A percentile compares a stretch with the other conserved stretches of the same genome.
These are phyloP conservation scores for Biscogniauxia sp. DNA, from an alignment of 2,329 filamentous ascomycete genomes.

Conservation along the genomic window DNA sequence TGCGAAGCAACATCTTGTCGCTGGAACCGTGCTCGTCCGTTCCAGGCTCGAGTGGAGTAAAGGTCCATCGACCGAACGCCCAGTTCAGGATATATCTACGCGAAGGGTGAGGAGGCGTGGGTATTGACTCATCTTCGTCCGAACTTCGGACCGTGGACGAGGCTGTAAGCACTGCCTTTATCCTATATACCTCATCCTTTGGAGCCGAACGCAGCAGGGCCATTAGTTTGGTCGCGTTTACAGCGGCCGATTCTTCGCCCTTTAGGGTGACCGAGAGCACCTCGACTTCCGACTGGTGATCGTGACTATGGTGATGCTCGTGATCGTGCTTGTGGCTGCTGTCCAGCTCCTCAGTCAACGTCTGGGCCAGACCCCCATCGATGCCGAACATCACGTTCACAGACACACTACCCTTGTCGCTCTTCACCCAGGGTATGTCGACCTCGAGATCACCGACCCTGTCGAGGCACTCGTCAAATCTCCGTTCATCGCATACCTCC, in stretches of 20 bases:
- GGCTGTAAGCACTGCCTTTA: conserved; percentile 68
- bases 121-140: conserved; percentile 43
- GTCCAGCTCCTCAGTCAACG: conserved; percentile 42
- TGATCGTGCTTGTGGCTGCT: conserved; percentile 36
- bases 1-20: conserved; percentile 56
- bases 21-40: conserved; percentile 52
- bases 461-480: conserved; percentile 76
- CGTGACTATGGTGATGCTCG: conserved; percentile 41
- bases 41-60: conserved; percentile 58
- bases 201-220: conserved; percentile 69
- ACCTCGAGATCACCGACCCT: conserved; percentile 77
- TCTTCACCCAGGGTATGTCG: conserved; percentile 81
- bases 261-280: conserved; percentile 78
- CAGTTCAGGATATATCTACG: conserved; percentile 88
- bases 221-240: conserved; percentile 62
- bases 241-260: conserved; percentile 36
- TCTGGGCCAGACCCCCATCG: conserved; percentile 72
- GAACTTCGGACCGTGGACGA: conserved; percentile 47
- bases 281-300: conserved; percentile 85
- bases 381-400: conserved; percentile 82
- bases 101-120: conserved; percentile 27
- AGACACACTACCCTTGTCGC: conserved; percentile 73
- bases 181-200: conserved; percentile 93
- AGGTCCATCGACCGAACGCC: conserved; percentile 96
- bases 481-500: conserved; percentile 71